Evolutionary conservation across 2,329 filamentous ascomycete genomes (phyloP), one percentile per base, ranked within the genome.

Genomic region (Salinomyces thailandicus): DNA sequence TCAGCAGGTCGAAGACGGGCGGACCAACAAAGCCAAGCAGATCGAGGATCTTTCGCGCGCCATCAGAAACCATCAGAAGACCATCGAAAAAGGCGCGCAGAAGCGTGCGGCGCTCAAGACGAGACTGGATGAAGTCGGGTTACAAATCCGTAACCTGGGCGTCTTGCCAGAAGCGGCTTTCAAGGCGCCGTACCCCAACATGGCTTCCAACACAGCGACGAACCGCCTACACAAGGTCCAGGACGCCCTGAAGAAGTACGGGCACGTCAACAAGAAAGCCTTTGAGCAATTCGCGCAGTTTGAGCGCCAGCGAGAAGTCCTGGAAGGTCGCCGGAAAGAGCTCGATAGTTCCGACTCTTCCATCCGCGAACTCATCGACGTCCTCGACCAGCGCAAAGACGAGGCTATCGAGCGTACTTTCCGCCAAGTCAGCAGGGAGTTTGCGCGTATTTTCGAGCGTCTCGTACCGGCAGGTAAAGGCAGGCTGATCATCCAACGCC

Each of bases 261-360:
- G 37, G 5, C 85, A 95, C 53, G 87, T 98, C 64, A 98, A 98
- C 73, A 98, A 96, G 67, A 96, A 98, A 65, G 91, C 91, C 0
- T 94, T 96, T 57, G 93, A 98, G 62, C 91, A 98, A 60, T 98
- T 96, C 67, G 93, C 89, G 65, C 93, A 80, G 64, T 98, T 96
- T 59, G 95, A 89, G 5, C 82, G 79, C 34, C 85, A 95, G 62
- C 81, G 93, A 39, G 87, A 94, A 44, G 81, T 81, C 15, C 71
- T 98, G 13, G 82, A 83, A 33, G 81, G 83, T 54, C 81, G 91
- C 48, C 77, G 89, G 33, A 75, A 80, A 50, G 91, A 96, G 58
- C 76, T 98, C 8, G 85, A 94, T 51, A 79, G 77, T 11, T 89
- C 84, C 2, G 85, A 93, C 49, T 72, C 70, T 22, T 89, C 85